phyloP scores from a whole-genome alignment of 768 basidiomycete genomes.

The Lactarius pseudohatsudake region DNA sequence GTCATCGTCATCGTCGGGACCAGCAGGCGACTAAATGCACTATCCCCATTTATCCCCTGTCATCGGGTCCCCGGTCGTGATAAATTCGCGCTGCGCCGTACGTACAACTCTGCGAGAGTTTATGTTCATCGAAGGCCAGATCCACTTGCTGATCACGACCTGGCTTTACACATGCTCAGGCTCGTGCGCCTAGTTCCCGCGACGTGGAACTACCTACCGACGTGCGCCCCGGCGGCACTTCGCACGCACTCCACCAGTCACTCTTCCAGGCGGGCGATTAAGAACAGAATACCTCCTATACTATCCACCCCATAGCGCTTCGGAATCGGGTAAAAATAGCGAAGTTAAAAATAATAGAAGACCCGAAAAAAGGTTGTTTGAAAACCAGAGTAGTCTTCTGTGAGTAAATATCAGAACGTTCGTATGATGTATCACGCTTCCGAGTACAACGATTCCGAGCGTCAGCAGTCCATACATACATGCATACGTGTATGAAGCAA shows the following conservation, averaged over 20 bases:
- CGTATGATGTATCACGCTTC: conserved; percentile 17
- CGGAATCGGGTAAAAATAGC: background rate
- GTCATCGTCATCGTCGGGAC: conserved; percentile 15
- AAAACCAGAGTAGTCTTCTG: background rate
- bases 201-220: background rate
- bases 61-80: conserved; percentile 17
- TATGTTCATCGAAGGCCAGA: conserved; percentile 22
- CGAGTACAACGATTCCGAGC: background rate
- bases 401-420: background rate
- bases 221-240: background rate
- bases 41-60: conserved; percentile 21
- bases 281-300: background rate
- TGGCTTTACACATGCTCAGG: conserved; percentile 4
- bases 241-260: background rate
- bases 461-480: conserved; percentile 19
- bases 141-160: conserved; percentile 16
- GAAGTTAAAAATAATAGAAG: background rate
- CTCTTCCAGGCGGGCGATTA: background rate
- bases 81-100: conserved; percentile 7
- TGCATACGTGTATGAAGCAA: background rate
- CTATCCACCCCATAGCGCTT: background rate
- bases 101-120: conserved; percentile 16
- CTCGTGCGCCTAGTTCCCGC: conserved; percentile 16
- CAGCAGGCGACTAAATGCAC: background rate
- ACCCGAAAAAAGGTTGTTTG: background rate